These are phyloP conservation scores for Eucalyptus leucophloia DNA, from an alignment of 345 rosid genomes.

Conservation along the genomic window DNA sequence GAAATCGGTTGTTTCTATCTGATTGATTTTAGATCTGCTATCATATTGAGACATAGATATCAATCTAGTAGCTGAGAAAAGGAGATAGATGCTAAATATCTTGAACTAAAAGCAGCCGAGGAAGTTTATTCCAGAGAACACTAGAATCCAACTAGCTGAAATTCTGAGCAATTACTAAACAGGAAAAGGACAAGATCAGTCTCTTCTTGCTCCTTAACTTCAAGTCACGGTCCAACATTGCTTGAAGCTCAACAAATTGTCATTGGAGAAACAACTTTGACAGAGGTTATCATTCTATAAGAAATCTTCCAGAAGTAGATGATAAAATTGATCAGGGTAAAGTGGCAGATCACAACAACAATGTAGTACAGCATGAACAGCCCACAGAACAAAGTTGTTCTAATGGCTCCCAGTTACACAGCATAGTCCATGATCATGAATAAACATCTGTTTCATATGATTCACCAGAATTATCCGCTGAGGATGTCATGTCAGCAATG, in stretches of 20 bases:
- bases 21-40: background rate
- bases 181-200: background rate
- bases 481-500: background rate
- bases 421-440: background rate
- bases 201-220: background rate
- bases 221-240: background rate
- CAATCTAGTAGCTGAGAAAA: background rate
- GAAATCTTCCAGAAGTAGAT: background rate
- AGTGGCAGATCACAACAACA: background rate
- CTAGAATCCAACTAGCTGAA: background rate
- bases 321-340: background rate
- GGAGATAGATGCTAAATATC: background rate
- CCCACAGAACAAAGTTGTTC: background rate
- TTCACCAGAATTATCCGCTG: background rate
- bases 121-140: background rate
- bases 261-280: background rate
- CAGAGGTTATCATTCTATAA: background rate
- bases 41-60: background rate
- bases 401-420: background rate
- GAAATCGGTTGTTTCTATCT: background rate
- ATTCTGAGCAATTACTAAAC: background rate
- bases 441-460: background rate
- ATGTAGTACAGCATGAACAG: background rate
- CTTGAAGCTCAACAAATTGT: background rate
- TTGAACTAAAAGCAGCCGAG: background rate